Evolutionary conservation across 2,329 filamentous ascomycete species (phyloP).

Genomic region (Cadophora malorum): DNA sequence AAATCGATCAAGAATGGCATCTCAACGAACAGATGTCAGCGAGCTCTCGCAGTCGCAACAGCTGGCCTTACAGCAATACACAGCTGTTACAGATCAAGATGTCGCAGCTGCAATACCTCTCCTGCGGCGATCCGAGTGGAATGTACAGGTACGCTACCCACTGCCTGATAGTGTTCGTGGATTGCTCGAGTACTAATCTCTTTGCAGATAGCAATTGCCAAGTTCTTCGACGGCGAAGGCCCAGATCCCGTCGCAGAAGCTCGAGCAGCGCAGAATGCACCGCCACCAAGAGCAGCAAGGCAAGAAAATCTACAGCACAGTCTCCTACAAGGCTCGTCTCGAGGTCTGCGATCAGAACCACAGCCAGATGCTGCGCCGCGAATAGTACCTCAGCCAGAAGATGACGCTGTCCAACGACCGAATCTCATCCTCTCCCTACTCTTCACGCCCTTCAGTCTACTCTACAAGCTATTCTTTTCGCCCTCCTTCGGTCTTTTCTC

Average conservation of each 20-base stretch:
- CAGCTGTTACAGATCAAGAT: constrained; percentile 85
- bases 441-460: constrained; percentile 80
- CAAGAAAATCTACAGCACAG: constrained; percentile 77
- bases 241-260: constrained; percentile 83
- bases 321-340: constrained; percentile 49
- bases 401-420: constrained; percentile 69
- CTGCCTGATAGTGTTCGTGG: background rate
- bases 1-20: constrained; percentile 14
- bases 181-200: background rate
- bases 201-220: constrained; percentile 85
- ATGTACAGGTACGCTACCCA: constrained; percentile 72
- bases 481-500: constrained; percentile 75
- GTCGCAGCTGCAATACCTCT: constrained; percentile 77
- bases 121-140: constrained; percentile 90
- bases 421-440: constrained; percentile 80
- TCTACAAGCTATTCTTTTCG: constrained; percentile 71
- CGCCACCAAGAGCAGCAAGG: constrained; percentile 66
- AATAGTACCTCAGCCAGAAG: constrained; percentile 77
- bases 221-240: constrained; percentile 96
- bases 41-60: constrained; percentile 51
- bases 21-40: constrained; percentile 24
- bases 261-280: constrained; percentile 64
- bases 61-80: constrained; percentile 85
- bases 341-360: constrained; percentile 44
- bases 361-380: constrained; percentile 76